phyloP scores from a whole-genome alignment of 2,329 filamentous ascomycete species.

The Rhinocladiella similis region DNA sequence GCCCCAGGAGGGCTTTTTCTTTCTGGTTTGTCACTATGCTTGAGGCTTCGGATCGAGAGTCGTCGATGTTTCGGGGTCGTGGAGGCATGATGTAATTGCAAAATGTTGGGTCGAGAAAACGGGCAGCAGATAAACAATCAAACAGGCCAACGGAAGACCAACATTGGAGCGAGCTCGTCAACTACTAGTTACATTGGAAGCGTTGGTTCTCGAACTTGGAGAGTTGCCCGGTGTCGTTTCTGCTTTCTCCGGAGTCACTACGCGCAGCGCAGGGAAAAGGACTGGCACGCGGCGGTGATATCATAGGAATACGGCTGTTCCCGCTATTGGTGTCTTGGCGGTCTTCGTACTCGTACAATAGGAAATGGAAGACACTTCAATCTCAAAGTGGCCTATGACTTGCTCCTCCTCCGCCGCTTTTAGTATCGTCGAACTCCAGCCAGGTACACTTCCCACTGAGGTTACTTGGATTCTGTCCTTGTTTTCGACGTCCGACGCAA shows the following conservation, averaged over 20 bases:
- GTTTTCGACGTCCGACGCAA: too few relatives aligned
- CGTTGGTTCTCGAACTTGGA: neutral
- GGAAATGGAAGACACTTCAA: too few relatives aligned
- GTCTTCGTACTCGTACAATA: too few relatives aligned
- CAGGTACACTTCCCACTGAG: too few relatives aligned
- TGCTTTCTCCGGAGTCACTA: neutral
- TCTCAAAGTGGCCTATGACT: too few relatives aligned
- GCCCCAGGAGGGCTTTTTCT: conserved; percentile 17
- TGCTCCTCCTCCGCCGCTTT: too few relatives aligned
- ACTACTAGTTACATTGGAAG: neutral
- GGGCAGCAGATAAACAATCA: neutral
- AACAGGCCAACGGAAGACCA: neutral
- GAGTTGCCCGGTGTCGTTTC: too few relatives aligned
- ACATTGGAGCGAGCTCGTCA: neutral
- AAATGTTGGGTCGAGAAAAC: neutral
- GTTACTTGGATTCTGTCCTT: too few relatives aligned
- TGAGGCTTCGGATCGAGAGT: conserved; percentile 50
- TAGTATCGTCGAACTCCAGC: too few relatives aligned
- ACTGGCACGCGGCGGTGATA: neutral
- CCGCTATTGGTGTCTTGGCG: too few relatives aligned
- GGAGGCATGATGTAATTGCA: conserved; percentile 40
- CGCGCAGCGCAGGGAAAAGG: neutral
- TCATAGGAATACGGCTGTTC: too few relatives aligned
- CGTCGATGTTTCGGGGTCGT: conserved; percentile 46
- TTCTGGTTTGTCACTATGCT: conserved; percentile 41